Evolutionary conservation across 108 stramenopile genomes (phyloP).

Genomic region (Skeletonema grethae): DNA sequence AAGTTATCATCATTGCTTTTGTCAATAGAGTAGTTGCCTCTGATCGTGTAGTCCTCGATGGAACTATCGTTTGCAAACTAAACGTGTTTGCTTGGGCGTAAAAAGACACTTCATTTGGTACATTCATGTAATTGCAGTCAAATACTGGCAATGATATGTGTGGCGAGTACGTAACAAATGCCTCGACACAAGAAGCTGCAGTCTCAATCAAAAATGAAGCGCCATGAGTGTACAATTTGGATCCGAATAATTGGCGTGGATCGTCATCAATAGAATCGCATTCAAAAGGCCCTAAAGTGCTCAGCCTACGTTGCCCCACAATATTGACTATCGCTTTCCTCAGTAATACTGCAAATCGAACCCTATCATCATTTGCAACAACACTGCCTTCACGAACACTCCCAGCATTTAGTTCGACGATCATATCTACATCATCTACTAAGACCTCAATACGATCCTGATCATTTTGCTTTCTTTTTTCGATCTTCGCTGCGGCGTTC

Average conservation of each 20-base stretch:
- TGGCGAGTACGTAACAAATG: slow-evolving; percentile 44
- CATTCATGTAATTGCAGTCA: not conserved
- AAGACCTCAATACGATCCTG: slow-evolving; percentile 23
- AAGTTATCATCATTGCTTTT: slow-evolving; percentile 16
- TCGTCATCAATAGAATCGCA: slow-evolving; percentile 4
- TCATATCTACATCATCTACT: slow-evolving; percentile 23
- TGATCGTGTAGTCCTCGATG: not conserved
- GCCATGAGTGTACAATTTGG: slow-evolving; percentile 8
- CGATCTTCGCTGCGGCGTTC: not conserved
- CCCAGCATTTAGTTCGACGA: slow-evolving; percentile 25
- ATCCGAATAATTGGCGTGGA: slow-evolving; percentile 25
- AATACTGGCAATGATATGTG: slow-evolving; percentile 34
- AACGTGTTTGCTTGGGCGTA: slow-evolving; percentile 14
- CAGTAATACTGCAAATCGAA: slow-evolving; percentile 33
- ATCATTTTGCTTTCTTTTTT: not conserved
- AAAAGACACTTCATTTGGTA: slow-evolving; percentile 11
- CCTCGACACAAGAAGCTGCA: slow-evolving; percentile 18
- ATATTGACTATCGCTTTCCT: slow-evolving; percentile 5
- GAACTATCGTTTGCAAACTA: slow-evolving; percentile 6
- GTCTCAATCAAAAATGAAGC: slow-evolving; percentile 20
- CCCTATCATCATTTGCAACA: slow-evolving; percentile 12
- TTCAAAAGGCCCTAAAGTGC: not conserved
- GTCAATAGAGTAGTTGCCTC: slow-evolving; percentile 11
- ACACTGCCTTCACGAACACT: not conserved
- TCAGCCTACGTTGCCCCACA: slow-evolving; percentile 3